These are phyloP conservation scores for Syzygium jambos DNA, from an alignment of 345 rosid species.

Conservation along the genomic window DNA sequence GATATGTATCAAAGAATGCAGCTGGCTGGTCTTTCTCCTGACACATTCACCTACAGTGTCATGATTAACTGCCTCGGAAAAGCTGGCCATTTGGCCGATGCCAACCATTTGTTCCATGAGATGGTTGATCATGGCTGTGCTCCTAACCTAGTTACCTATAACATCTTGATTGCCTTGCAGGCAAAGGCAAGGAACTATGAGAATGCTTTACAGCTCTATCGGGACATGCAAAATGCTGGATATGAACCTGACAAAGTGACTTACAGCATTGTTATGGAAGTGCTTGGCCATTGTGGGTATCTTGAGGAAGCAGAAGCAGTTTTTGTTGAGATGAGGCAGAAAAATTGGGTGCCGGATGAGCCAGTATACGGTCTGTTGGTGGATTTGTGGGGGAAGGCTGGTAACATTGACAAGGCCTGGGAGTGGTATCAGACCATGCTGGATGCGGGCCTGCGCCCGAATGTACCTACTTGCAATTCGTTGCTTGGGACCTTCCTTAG, in stretches of 20 bases:
- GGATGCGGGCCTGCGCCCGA: constrained; percentile 68
- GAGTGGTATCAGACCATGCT: constrained; percentile 86
- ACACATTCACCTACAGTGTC: constrained; percentile 86
- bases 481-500: constrained; percentile 83
- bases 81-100: constrained; percentile 79
- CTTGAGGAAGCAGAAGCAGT: constrained; percentile 85
- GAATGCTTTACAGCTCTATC: constrained; percentile 67
- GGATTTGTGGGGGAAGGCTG: constrained; percentile 93
- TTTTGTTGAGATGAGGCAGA: constrained; percentile 66
- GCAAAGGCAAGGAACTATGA: constrained; percentile 87
- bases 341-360: constrained; percentile 87
- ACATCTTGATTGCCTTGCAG: constrained; percentile 83
- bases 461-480: constrained; percentile 92
- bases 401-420: constrained; percentile 77
- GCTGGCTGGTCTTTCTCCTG: constrained; percentile 76
- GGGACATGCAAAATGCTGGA: constrained; percentile 74
- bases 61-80: constrained; percentile 97
- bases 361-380: constrained; percentile 88
- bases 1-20: constrained; percentile 79
- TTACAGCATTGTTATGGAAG: constrained; percentile 93
- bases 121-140: constrained; percentile 85
- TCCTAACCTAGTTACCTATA: constrained; percentile 79
- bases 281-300: constrained; percentile 84
- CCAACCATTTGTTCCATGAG: constrained; percentile 67
- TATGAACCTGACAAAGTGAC: constrained; percentile 89